Evolutionary conservation across 2,329 filamentous ascomycete species (phyloP).

Genomic region (Hymenoscyphus infarciens): DNA sequence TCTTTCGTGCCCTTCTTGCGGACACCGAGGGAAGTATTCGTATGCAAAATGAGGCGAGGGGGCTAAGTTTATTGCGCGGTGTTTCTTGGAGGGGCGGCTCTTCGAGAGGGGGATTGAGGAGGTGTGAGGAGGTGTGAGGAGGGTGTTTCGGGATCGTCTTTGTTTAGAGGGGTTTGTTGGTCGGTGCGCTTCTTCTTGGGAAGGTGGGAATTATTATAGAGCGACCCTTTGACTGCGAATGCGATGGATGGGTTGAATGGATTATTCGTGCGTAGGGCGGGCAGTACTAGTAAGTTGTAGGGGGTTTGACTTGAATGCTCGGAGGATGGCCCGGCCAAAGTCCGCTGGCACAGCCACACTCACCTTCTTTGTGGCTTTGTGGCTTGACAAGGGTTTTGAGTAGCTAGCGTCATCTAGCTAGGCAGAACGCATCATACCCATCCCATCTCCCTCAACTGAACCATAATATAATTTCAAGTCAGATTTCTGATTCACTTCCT

Average conservation of each 20-base stretch:
- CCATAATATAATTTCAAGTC: neutral
- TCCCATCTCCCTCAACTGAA: neutral
- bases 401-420: neutral
- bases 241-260: neutral
- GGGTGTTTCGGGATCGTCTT: neutral
- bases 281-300: neutral
- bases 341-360: neutral
- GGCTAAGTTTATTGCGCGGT: conserved; percentile 1
- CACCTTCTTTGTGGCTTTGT: no score
- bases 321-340: neutral
- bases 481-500: neutral
- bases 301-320: neutral
- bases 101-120: neutral
- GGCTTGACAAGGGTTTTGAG: neutral
- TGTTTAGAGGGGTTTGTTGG: neutral
- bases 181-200: neutral
- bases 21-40: conserved; percentile 3
- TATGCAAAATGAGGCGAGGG: neutral
- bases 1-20: neutral
- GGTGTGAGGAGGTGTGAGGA: neutral
- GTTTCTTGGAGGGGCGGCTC: neutral
- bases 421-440: neutral
- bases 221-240: neutral
- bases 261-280: neutral
- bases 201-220: neutral